Percentiles rank a stretch among this genome's conserved stretches.
Evolutionary conservation across 2,329 filamentous ascomycete genomes (phyloP).

Genomic region (Paraphaeosphaeria minitans): DNA sequence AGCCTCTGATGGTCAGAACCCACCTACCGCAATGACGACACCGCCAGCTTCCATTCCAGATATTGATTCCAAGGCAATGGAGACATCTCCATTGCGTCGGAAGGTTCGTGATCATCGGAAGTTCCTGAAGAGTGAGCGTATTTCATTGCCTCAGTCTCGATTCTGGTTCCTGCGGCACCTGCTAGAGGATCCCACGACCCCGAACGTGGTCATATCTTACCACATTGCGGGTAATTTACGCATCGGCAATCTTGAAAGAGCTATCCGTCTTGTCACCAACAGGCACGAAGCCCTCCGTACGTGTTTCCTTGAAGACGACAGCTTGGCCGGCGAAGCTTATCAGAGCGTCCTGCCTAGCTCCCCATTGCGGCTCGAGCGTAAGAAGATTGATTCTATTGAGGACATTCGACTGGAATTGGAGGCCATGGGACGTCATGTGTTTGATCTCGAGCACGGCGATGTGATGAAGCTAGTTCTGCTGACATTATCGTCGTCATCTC

Average conservation of each 20-base stretch:
- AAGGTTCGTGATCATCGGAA: not conserved
- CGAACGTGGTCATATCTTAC: not conserved
- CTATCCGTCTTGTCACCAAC: slow-evolving; percentile 36
- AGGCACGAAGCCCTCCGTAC: slow-evolving; percentile 46
- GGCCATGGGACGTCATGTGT: not conserved
- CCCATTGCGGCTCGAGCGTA: slow-evolving; percentile 23
- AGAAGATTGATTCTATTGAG: slow-evolving; percentile 38
- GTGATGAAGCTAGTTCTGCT: slow-evolving; percentile 21
- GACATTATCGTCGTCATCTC: slow-evolving; percentile 33
- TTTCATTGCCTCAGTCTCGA: not conserved
- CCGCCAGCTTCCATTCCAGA: not conserved
- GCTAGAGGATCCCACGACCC: not conserved
- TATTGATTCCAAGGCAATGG: not conserved
- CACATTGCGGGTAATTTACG: not conserved
- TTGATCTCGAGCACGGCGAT: not conserved
- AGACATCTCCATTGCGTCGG: not conserved
- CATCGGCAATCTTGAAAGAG: slow-evolving; percentile 39
- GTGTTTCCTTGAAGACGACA: slow-evolving; percentile 25
- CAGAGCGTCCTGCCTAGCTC: slow-evolving; percentile 16
- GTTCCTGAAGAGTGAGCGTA: not conserved
- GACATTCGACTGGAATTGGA: not conserved
- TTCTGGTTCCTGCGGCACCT: not conserved
- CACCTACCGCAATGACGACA: not conserved
- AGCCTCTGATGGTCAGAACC: not conserved
- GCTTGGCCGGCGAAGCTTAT: slow-evolving; percentile 18